These are phyloP conservation scores for Aulographum hederae DNA, from an alignment of 2,329 filamentous ascomycete genomes.

Conservation along the genomic window DNA sequence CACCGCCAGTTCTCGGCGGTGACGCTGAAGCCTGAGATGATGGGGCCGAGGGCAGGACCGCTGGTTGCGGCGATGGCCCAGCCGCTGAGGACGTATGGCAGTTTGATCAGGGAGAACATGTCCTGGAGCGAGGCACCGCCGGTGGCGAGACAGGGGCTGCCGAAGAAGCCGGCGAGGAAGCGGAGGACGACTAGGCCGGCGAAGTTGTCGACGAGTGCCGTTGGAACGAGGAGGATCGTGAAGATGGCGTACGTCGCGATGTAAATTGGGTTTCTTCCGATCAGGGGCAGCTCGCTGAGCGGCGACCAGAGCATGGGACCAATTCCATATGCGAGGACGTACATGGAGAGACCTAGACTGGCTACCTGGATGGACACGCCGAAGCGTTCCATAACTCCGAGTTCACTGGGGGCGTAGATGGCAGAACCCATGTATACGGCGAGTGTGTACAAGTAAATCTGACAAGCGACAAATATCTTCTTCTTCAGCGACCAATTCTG, in stretches of 20 bases:
- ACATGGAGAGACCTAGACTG: constrained; percentile 40
- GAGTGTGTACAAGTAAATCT: constrained; percentile 12
- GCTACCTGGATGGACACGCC: constrained; percentile 32
- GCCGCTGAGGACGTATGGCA: constrained; percentile 25
- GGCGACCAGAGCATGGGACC: constrained; percentile 50
- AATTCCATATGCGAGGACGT: constrained; percentile 42
- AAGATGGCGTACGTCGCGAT: constrained; percentile 50
- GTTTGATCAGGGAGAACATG: constrained; percentile 22
- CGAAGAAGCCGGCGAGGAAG: constrained; percentile 21
- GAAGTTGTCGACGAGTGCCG: constrained; percentile 44
- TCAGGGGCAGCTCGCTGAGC: constrained; percentile 44
- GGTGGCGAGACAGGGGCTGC: constrained; percentile 18
- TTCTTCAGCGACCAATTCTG: constrained; percentile 13
- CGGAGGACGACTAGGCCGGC: constrained; percentile 39
- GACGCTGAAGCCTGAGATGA: constrained; percentile 11
- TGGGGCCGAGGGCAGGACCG: constrained; percentile 12
- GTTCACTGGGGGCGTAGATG: constrained; percentile 28
- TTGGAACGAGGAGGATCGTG: constrained; percentile 46
- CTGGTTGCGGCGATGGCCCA: constrained; percentile 26
- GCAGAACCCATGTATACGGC: constrained; percentile 17
- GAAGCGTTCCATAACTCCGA: constrained; percentile 34
- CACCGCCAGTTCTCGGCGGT: constrained; percentile 10
- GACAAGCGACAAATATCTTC: constrained; percentile 15
- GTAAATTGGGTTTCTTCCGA: constrained; percentile 52
- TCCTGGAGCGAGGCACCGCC: constrained; percentile 19